phyloP scores from a whole-genome alignment of 108 stramenopile genomes.

The Fragilariopsis cylindrus region DNA sequence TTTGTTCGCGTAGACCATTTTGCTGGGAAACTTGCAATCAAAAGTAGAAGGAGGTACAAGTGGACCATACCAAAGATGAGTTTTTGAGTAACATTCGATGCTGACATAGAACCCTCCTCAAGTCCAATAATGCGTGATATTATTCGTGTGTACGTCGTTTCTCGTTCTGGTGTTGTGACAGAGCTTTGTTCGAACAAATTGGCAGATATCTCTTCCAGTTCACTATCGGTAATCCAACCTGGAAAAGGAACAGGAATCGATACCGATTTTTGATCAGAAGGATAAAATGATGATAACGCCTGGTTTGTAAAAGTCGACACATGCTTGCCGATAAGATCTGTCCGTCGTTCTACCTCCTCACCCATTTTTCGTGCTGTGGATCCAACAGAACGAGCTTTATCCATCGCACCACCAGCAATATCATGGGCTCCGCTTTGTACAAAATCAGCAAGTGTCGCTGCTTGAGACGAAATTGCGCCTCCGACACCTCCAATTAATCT shows the following conservation, averaged over 20 bases:
- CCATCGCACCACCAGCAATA: conserved; percentile 15
- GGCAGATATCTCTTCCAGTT: neutral
- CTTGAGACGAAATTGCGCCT: conserved; percentile 29
- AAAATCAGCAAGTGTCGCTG: conserved; percentile 24
- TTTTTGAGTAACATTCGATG: conserved; percentile 63
- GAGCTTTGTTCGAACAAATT: neutral
- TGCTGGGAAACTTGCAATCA: conserved; percentile 79
- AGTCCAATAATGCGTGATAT: conserved; percentile 21
- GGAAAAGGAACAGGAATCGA: neutral
- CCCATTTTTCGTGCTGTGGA: conserved; percentile 37
- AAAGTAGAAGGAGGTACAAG: conserved; percentile 71
- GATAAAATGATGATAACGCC: conserved; percentile 19
- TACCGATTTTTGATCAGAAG: conserved; percentile 4
- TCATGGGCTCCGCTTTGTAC: conserved; percentile 33
- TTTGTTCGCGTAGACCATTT: conserved; percentile 48
- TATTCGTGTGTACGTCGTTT: conserved; percentile 18
- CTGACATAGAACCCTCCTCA: conserved; percentile 18
- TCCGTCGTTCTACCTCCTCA: conserved; percentile 42
- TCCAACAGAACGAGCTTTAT: conserved; percentile 29
- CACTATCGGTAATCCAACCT: conserved; percentile 15
- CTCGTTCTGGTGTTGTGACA: conserved; percentile 12
- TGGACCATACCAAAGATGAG: conserved; percentile 72
- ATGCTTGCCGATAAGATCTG: conserved; percentile 35
- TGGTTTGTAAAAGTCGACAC: conserved; percentile 28
- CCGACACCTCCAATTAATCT: conserved; percentile 36